These are phyloP conservation scores for Pisolithus orientalis DNA, from an alignment of 768 basidiomycete genomes.

Conservation along the genomic window DNA sequence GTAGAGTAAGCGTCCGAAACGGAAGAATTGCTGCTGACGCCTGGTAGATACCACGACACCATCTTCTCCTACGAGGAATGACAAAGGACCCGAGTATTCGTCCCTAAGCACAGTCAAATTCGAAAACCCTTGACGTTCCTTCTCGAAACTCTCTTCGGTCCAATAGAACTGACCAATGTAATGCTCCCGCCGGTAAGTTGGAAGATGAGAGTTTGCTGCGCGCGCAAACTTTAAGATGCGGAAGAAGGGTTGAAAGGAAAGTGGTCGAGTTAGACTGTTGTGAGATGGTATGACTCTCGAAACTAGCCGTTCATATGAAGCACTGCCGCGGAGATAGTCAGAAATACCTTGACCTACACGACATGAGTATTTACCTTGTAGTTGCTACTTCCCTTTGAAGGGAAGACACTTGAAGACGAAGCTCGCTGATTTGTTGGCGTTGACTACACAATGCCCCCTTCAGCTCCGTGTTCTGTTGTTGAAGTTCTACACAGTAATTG, in stretches of 20 bases:
- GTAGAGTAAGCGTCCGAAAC: conserved; percentile 1
- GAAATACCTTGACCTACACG: background rate
- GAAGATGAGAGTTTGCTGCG: background rate
- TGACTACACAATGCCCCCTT: background rate
- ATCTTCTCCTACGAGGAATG: conserved; percentile 1
- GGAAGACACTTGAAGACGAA: background rate
- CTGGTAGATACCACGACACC: conserved; percentile 1
- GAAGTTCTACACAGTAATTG: background rate
- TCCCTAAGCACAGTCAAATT: background rate
- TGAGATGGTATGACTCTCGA: background rate
- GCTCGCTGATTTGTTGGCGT: background rate
- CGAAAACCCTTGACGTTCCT: background rate
- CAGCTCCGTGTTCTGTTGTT: background rate
- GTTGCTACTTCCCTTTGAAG: conserved; percentile 1
- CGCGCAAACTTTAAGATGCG: conserved; percentile 2
- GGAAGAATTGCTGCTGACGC: conserved; percentile 1
- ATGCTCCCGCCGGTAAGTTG: background rate
- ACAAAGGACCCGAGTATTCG: background rate
- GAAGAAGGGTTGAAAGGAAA: conserved; percentile 3
- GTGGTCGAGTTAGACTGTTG: background rate
- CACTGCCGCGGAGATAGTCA: background rate
- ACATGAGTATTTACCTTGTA: background rate
- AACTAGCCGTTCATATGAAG: background rate
- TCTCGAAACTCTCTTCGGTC: conserved; percentile 3
- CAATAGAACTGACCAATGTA: conserved; percentile 4